Base-by-base conservation (phyloP, 805 yeast genomes). In the Cyberlindnera euphorbiae region DNA sequence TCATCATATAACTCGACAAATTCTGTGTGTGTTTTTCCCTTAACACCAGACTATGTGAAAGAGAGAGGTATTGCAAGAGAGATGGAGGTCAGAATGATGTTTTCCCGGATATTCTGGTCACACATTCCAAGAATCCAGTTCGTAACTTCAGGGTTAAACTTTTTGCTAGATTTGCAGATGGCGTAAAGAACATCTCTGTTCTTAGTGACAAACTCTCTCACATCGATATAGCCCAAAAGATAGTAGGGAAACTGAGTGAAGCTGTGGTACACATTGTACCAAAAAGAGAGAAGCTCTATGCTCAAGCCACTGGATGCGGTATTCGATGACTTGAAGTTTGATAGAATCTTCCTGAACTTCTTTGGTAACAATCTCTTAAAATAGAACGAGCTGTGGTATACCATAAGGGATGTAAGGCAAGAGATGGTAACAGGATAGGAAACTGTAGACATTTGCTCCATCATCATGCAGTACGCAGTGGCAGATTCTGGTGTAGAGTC, bases 31-130 rank as follows among this genome's bases (percentile, higher is more conserved):
- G 67, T 47, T 5, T 56, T 56, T 33, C 59, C 54, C 38, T 70
- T 49, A 1, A 53, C 33, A 0, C 77, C 76, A 23, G 52, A 53
- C 11, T 52, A 54, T 0, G 72, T 54, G 42, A 59, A 73, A 0
- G 75, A 56, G 15, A 75, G 45, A 0, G 80, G 66, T 1, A 77
- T 55, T 1, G 65, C 46, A n/a, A 58, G 36, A 0, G 73, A 55
- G 6, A 71, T 36, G 19, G 69, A 52, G 9, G 63, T 65, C 5
- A 46, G 40, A 8, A 60, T 42, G 8, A 69, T 23, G 10, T 56
- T 49, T 14, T 32, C 30, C 10, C 37, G 45, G 4, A n/a, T 10
- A 10, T 38, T 44, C 7, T 17, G 14, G 4, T 17, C 26, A 2
- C 33, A 13, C 9, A 24, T 8, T 2, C 26, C 19, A 19, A 38